Conservation (phyloP, 225 moss, liverwort and hornwort species). For the Ulota crispa region DNA sequence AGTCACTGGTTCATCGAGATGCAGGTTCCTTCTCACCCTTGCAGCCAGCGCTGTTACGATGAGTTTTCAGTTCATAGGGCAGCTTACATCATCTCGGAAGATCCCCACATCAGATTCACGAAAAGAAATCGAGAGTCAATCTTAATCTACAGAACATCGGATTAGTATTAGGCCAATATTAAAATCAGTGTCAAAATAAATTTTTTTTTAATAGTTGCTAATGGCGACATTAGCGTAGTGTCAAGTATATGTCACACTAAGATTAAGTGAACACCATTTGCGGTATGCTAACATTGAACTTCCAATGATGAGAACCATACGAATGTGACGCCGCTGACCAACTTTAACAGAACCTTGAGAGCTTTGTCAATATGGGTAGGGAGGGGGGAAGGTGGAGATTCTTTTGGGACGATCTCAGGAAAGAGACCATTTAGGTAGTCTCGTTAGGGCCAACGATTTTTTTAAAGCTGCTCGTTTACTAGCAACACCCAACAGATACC, state of each 20-base stretch:
- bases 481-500: not conserved
- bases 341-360: not conserved
- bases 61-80: not conserved
- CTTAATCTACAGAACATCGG: not conserved
- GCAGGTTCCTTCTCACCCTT: conserved; percentile 62
- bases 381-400: not conserved
- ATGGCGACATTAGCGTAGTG: not conserved
- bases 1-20: conserved; percentile 79
- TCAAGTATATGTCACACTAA: not conserved
- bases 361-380: not conserved
- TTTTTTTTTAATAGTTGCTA: not conserved
- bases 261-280: not conserved
- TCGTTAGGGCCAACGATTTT: not conserved
- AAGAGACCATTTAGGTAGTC: not conserved
- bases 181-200: not conserved
- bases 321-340: not conserved
- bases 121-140: not conserved
- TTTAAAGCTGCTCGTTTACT: not conserved
- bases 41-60: not conserved
- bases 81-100: not conserved
- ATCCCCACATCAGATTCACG: not conserved
- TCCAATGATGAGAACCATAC: not conserved
- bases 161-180: not conserved
- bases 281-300: not conserved
- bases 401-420: not conserved